Evolutionary conservation across 768 basidiomycete species (phyloP), one percentile per base, ranked within the genome.

Genomic region (Gloeopeniophorella convolvens): DNA sequence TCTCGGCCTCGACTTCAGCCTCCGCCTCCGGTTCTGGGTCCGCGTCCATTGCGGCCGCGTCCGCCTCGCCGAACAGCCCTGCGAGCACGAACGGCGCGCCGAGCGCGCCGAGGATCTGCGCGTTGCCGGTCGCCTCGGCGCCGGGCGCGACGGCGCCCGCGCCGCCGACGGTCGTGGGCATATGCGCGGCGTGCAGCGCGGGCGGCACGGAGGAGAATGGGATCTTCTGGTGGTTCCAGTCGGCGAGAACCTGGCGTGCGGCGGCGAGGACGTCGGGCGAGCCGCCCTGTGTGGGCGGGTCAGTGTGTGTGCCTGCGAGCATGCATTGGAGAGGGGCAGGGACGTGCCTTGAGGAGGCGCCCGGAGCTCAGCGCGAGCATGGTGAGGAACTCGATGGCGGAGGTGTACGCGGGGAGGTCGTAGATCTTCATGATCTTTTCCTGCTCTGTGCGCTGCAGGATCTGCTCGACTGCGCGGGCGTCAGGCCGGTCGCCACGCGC

Each of bases 171-270:
- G 68, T 60, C 11, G 63, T 68, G 0, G 75, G 85, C 49, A 90
- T 73, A 27, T 79, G 73, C 1, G 89, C 89, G 0, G 89, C 84
- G 63, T 94, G 90, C 2, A 89, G 64, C 7, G 71, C 61, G 0
- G 95, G 93, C 8, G 93, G 91, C 2, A 71, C 64, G 4, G 91
- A 89, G 69, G 76, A 89, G 68, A 89, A 98, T 0, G 89, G 86
- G 10, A 97, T 95, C 62, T 91, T 95, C 65, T 96, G 92, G 50
- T 89, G 81, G 60, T 97, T 97, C 94, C 95, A 99, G 63, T 99
- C 93, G 42, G 73, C 78, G 1, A 97, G 66, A 20, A 97, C 76
- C 12, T 85, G 80, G 27, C 89, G 82, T 0, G 94, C 91, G 0
- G 91, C 78, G 5, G 85, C 73, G 35, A 84, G 79, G 27, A 94